phyloP scores from a whole-genome alignment of 257 asterid species.

The Perilla frutescens region DNA sequence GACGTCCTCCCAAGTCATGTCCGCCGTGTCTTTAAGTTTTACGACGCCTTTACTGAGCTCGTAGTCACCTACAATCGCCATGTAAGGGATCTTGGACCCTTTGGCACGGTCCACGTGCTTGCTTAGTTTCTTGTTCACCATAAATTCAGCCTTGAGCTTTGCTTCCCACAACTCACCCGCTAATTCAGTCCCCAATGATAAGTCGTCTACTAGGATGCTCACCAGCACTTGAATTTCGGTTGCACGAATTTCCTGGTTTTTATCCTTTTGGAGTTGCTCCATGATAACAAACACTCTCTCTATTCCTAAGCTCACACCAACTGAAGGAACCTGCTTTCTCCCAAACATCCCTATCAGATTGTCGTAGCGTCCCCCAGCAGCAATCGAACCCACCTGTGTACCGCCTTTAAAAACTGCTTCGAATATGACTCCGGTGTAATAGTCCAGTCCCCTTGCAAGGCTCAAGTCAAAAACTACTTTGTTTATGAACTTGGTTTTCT shows the following conservation, averaged over 20 bases:
- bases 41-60: slow-evolving; percentile 68
- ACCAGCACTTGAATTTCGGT: slow-evolving; percentile 89
- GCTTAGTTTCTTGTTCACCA: slow-evolving; percentile 59
- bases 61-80: slow-evolving; percentile 77
- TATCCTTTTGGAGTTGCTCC: slow-evolving; percentile 79
- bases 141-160: slow-evolving; percentile 68
- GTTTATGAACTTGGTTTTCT: slow-evolving; percentile 63
- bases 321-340: slow-evolving; percentile 86
- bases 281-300: slow-evolving; percentile 88
- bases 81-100: slow-evolving; percentile 76
- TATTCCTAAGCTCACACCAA: slow-evolving; percentile 94
- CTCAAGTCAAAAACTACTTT: slow-evolving; percentile 92
- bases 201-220: slow-evolving; percentile 77
- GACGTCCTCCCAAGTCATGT: slow-evolving; percentile 49
- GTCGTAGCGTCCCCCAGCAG: slow-evolving; percentile 98
- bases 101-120: slow-evolving; percentile 75
- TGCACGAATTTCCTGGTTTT: slow-evolving; percentile 71
- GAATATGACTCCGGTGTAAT: slow-evolving; percentile 94
- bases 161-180: slow-evolving; percentile 83
- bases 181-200: slow-evolving; percentile 66
- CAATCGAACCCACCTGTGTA: slow-evolving; percentile 96
- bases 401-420: slow-evolving; percentile 93
- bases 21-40: slow-evolving; percentile 58
- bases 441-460: slow-evolving; percentile 98
- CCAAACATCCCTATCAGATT: slow-evolving; percentile 90